Evolutionary conservation across 2,329 filamentous ascomycete genomes (phyloP).

Genomic region (Aspergillus unguis): DNA sequence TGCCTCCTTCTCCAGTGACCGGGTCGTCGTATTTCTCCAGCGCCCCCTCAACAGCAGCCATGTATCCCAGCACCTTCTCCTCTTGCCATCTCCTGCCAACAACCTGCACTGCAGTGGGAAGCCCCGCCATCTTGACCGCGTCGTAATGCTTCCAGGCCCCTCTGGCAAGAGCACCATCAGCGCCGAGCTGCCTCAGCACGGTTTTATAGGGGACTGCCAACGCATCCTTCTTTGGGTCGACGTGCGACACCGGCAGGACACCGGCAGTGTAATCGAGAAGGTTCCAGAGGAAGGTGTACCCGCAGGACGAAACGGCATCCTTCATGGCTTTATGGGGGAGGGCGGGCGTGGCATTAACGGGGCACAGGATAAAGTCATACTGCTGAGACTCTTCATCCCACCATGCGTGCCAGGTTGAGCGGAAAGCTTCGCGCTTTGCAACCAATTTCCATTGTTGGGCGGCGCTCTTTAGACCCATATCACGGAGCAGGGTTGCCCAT

Average conservation of each 20-base stretch:
- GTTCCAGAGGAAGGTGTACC: conserved; percentile 93
- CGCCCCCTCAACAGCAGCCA: conserved; percentile 74
- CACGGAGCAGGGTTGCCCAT: conserved; percentile 72
- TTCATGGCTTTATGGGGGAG: conserved; percentile 84
- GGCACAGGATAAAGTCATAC: conserved; percentile 75
- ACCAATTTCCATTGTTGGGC: conserved; percentile 82
- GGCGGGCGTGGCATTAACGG: conserved; percentile 87
- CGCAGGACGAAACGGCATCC: conserved; percentile 79
- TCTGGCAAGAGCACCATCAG: conserved; percentile 71
- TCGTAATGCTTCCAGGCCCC: conserved; percentile 88
- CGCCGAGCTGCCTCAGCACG: conserved; percentile 34
- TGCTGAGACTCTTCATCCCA: conserved; percentile 68
- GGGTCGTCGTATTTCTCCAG: conserved; percentile 51
- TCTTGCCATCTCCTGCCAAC: conserved; percentile 77
- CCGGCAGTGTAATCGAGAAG: conserved; percentile 84
- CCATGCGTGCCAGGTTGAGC: conserved; percentile 77
- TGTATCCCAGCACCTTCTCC: conserved; percentile 79
- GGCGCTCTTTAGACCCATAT: conserved; percentile 71
- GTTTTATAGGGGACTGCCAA: conserved; percentile 52
- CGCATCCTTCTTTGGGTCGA: conserved; percentile 67
- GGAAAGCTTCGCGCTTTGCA: conserved; percentile 71
- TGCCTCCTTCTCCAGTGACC: conserved; percentile 30
- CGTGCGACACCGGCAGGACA: conserved; percentile 79
- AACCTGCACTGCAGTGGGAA: conserved; percentile 83
- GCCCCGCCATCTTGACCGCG: conserved; percentile 74